These are phyloP conservation scores for Zarea fungicola DNA, from an alignment of 2,329 filamentous ascomycete species.

Conservation along the genomic window DNA sequence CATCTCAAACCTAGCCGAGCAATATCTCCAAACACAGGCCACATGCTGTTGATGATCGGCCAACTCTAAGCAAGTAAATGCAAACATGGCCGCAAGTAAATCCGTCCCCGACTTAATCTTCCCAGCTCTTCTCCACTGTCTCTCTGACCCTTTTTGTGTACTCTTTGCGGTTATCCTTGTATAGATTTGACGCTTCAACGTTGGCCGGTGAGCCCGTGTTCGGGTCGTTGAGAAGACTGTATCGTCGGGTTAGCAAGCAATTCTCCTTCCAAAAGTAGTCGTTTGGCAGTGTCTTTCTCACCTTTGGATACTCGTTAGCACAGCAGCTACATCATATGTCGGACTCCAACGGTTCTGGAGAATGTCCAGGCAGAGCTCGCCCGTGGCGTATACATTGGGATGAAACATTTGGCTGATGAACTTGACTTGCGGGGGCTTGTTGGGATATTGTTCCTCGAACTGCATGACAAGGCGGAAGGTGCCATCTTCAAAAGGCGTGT, in stretches of 20 bases:
- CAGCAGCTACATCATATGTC: conserved; percentile 95
- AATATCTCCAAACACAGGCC: conserved; percentile 3
- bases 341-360: conserved; percentile 98
- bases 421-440: conserved; percentile 95
- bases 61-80: not conserved
- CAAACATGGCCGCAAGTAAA: not conserved
- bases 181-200: conserved; percentile 94
- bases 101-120: conserved; percentile 53
- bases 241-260: conserved; percentile 24
- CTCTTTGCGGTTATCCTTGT: conserved; percentile 96
- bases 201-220: conserved; percentile 98
- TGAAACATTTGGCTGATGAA: conserved; percentile 99
- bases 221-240: conserved; percentile 88
- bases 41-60: conserved; percentile 8
- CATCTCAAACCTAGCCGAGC: not conserved
- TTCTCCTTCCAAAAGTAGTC: not conserved
- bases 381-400: conserved; percentile 95
- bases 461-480: conserved; percentile 98
- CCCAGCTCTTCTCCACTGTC: conserved; percentile 99
- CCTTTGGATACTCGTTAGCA: conserved; percentile 97
- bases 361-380: conserved; percentile 94
- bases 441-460: conserved; percentile 98
- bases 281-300: conserved; percentile 29
- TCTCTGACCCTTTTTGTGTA: conserved; percentile 93
- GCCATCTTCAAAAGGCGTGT: conserved; percentile 97